Percentiles rank a stretch among this genome's conserved stretches.
phyloP scores from a whole-genome alignment of 164 flowering plant species.

The Vitis rupestris region DNA sequence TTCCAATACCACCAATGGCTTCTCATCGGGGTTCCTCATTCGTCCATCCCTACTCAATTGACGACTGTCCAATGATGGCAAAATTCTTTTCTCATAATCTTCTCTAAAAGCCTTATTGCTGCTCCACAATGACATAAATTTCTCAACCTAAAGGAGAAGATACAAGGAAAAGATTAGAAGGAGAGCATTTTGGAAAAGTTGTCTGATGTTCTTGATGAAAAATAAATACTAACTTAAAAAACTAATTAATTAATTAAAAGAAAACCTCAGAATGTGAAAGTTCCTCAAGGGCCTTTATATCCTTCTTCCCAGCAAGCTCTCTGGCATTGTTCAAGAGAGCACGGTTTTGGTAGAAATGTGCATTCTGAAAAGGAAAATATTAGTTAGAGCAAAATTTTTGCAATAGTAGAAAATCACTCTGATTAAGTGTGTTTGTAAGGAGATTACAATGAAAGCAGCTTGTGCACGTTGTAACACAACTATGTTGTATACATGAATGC shows the following conservation, averaged over 20 bases:
- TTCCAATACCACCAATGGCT: constrained; percentile 49
- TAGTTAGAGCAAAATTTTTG: not conserved
- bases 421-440: too few relatives aligned
- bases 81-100: constrained; percentile 75
- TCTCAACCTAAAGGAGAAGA: constrained; percentile 53
- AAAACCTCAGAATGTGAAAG: constrained; percentile 60
- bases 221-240: not conserved
- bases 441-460: too few relatives aligned
- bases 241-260: too few relatives aligned
- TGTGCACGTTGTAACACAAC: too few relatives aligned
- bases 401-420: not conserved
- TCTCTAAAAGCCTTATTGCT: constrained; percentile 66
- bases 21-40: constrained; percentile 81
- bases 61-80: constrained; percentile 70
- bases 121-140: constrained; percentile 71
- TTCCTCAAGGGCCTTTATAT: constrained; percentile 60
- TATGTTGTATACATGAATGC: too few relatives aligned
- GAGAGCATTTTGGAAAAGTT: not conserved
- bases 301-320: constrained; percentile 74
- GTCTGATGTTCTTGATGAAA: not conserved
- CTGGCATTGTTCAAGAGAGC: constrained; percentile 51
- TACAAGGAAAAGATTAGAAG: not conserved
- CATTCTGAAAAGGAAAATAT: constrained; percentile 52
- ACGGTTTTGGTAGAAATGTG: constrained; percentile 54
- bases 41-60: constrained; percentile 86